Evolutionary conservation across 768 basidiomycete species (phyloP).

Genomic region (Macrocybe gigantea): DNA sequence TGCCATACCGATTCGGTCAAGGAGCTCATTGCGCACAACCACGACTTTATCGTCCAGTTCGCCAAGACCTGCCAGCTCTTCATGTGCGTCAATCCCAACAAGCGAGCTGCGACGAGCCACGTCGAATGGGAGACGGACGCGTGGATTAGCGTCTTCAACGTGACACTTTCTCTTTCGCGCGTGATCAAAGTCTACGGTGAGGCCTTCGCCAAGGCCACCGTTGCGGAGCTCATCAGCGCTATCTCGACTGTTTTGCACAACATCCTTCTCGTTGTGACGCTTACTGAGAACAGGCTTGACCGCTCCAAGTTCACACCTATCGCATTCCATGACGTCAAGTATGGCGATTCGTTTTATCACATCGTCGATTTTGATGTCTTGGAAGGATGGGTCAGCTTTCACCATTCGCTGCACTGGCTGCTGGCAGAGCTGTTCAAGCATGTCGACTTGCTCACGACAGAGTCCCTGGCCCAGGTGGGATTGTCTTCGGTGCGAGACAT

Average conservation of each 20-base stretch:
- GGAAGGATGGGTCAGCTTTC: slow-evolving; percentile 85
- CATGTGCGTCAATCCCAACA: slow-evolving; percentile 90
- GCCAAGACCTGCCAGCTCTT: slow-evolving; percentile 81
- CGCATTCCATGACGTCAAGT: slow-evolving; percentile 59
- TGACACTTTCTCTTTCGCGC: slow-evolving; percentile 84
- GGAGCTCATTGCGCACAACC: slow-evolving; percentile 64
- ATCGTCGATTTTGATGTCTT: slow-evolving; percentile 74
- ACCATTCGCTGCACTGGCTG: slow-evolving; percentile 89
- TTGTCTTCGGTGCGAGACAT: slow-evolving; percentile 53
- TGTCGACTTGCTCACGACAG: slow-evolving; percentile 58
- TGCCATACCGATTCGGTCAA: slow-evolving; percentile 80
- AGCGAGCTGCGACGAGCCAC: slow-evolving; percentile 73
- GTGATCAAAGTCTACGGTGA: slow-evolving; percentile 89
- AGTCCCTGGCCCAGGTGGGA: slow-evolving; percentile 45
- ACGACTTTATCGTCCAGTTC: slow-evolving; percentile 64
- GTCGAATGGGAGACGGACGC: slow-evolving; percentile 96
- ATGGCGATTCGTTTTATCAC: slow-evolving; percentile 54
- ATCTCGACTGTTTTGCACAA: slow-evolving; percentile 66
- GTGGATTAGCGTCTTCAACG: slow-evolving; percentile 96
- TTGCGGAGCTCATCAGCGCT: slow-evolving; percentile 57
- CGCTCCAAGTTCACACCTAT: slow-evolving; percentile 56
- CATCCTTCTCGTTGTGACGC: slow-evolving; percentile 65
- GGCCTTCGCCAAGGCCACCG: slow-evolving; percentile 57
- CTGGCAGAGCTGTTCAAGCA: slow-evolving; percentile 87
- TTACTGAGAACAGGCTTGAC: slow-evolving; percentile 65